These are phyloP conservation scores for Solanum sparsipilum DNA, from an alignment of 257 asterid species.

Conservation along the genomic window DNA sequence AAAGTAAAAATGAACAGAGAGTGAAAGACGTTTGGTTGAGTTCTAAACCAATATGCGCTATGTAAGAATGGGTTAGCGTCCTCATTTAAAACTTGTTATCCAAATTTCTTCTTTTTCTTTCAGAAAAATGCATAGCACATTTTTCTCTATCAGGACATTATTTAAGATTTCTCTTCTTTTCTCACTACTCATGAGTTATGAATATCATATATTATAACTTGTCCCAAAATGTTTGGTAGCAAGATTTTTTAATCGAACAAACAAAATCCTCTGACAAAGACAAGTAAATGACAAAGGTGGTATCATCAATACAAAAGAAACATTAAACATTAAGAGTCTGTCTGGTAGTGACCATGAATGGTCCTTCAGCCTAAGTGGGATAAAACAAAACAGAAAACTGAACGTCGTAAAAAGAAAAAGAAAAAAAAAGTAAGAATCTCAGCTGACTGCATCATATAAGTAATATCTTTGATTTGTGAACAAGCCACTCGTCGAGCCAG, in stretches of 20 bases:
- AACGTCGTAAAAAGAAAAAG: not conserved
- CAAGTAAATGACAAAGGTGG: not conserved
- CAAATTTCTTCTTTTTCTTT: not conserved
- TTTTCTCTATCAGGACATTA: not conserved
- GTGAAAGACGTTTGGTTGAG: not conserved
- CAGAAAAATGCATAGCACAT: not conserved
- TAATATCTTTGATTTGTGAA: not conserved
- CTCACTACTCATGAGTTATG: not conserved
- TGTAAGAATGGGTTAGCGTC: not conserved
- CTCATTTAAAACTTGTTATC: not conserved
- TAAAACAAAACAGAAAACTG: not conserved
- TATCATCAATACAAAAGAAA: not conserved
- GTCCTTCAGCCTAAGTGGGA: not conserved
- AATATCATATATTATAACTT: not conserved
- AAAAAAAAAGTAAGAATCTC: not conserved
- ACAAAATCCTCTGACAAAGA: not conserved
- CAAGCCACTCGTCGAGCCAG: not conserved
- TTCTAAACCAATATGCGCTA: not conserved
- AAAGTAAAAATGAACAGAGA: too few species aligned
- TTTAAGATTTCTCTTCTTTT: not conserved
- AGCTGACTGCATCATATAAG: not conserved
- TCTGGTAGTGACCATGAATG: not conserved
- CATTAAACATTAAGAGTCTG: not conserved
- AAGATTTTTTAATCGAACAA: not conserved
- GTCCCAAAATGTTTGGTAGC: not conserved